Base-by-base conservation (phyloP, 1,284 basidiomycete genomes). In the Sporisorium graminicola region DNA sequence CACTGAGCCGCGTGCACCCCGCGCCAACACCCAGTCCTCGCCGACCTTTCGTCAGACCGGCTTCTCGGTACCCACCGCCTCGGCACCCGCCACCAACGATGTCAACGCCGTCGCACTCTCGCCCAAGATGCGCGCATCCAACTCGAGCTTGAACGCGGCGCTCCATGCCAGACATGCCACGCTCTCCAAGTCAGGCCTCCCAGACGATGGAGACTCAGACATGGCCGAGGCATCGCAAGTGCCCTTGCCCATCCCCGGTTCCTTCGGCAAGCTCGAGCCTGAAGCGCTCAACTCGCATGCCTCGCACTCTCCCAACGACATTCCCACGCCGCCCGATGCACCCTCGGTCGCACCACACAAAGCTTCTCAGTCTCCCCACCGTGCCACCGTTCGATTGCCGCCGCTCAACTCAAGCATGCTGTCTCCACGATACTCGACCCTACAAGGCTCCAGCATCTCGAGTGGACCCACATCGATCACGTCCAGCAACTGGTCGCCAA, bases 311-410 rank as follows among this genome's bases (percentile, higher is more conserved):
- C 82, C 78, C 18, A 70, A 68, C 49, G 81, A 83, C 20, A 35
- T 83, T 10, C 74, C 82, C 13, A 84, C 82, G 43, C 82, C 82
- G n/a, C 82, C 82, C 13, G 82, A 84, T 67, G 75, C 67, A 2
- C 55, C 79, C 5, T 37, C 53, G 2, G 58, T 80, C 12, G 61
- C 62, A 14, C 58, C 66, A 12, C 61, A 54, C 57, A 64, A 77
- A 40, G 57, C 61, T 12, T 57, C 75, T 3, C 70, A 57, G 24
- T 70, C 69, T 29, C 56, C 72, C 1, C 57, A 69, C 64, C 61
- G 46, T 37, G 57, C 58, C 16, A 42, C 58, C 3, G 67, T 77
- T 0, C 71, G 73, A 26, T 59, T 80, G 58, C 74, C 76, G n/a
- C 53, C 71, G 13, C 63, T 79, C 7, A 59, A 52, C 55, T 54